Evolutionary conservation across 2,329 filamentous ascomycete genomes (phyloP).

Genomic region (Dothidotthia symphoricarpi): DNA sequence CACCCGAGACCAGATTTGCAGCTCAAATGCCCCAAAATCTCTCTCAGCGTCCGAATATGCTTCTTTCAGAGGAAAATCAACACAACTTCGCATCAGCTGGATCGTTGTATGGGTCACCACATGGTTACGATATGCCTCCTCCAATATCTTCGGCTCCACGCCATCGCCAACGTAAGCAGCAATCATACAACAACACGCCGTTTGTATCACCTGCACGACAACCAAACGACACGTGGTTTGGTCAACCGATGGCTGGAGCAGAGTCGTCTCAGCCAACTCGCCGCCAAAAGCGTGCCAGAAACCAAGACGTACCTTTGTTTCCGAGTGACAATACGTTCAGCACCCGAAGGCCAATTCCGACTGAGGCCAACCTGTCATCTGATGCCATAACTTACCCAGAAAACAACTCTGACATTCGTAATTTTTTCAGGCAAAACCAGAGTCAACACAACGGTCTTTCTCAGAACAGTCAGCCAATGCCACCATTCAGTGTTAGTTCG

Average conservation of each 20-base stretch:
- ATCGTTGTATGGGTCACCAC: no score
- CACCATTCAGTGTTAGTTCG: no score
- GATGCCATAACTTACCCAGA: conserved; percentile 3
- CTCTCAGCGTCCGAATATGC: neutral
- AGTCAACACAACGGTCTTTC: no score
- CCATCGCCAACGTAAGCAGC: conserved; percentile 4
- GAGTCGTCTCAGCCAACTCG: neutral
- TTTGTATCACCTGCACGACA: conserved; percentile 26
- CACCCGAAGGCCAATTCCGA: neutral
- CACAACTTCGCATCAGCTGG: neutral
- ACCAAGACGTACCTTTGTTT: conserved; percentile 1
- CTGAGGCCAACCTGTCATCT: neutral
- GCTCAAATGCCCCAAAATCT: neutral
- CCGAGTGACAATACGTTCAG: neutral
- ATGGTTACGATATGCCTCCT: neutral
- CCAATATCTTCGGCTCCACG: conserved; percentile 1
- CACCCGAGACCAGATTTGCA: neutral
- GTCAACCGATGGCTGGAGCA: conserved; percentile 13
- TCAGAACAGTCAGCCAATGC: no score
- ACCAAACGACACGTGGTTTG: conserved; percentile 21
- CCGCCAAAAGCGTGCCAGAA: conserved; percentile 4
- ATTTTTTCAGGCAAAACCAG: conserved; percentile 17
- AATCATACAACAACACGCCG: conserved; percentile 22
- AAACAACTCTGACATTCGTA: conserved; percentile 27
- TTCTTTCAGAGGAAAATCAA: neutral